These are phyloP conservation scores for Malassezia psittaci DNA, from an alignment of 1,284 basidiomycete genomes.

Conservation along the genomic window DNA sequence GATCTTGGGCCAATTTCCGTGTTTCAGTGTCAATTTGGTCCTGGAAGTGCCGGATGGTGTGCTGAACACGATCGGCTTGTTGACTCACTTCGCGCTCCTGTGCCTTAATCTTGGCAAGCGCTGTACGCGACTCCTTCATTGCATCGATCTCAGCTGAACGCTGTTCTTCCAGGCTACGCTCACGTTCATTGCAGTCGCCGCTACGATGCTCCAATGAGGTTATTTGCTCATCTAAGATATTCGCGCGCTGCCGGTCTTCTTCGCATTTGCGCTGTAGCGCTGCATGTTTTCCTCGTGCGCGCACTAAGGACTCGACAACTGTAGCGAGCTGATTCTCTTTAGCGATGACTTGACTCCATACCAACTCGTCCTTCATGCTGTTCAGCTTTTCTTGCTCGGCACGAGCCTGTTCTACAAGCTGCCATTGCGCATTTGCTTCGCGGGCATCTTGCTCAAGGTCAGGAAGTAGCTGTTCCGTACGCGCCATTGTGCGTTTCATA, in stretches of 20 bases:
- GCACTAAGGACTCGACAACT: conserved; percentile 21
- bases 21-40: conserved; percentile 52
- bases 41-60: conserved; percentile 53
- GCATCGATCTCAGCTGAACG: conserved; percentile 17
- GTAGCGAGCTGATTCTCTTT: conserved; percentile 53
- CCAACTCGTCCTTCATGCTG: conserved; percentile 67
- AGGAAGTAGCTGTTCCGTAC: conserved; percentile 58
- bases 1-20: conserved; percentile 34
- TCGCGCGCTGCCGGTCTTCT: conserved; percentile 17
- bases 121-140: conserved; percentile 51
- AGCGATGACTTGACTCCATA: conserved; percentile 73
- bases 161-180: conserved; percentile 24
- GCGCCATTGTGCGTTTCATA: conserved; percentile 29
- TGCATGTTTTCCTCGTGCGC: conserved; percentile 19
- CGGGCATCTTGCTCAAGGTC: conserved; percentile 59
- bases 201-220: conserved; percentile 33
- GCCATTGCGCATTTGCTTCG: conserved; percentile 58
- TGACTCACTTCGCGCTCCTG: conserved; percentile 27
- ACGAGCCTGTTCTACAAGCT: conserved; percentile 63
- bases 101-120: conserved; percentile 27
- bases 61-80: conserved; percentile 27
- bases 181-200: conserved; percentile 17
- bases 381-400: conserved; percentile 61
- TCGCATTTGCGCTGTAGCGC: conserved; percentile 20
- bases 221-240: conserved; percentile 20